Base-by-base conservation (phyloP, 192 early-diverging fungal genomes). In the Kappamyces sp. region DNA sequence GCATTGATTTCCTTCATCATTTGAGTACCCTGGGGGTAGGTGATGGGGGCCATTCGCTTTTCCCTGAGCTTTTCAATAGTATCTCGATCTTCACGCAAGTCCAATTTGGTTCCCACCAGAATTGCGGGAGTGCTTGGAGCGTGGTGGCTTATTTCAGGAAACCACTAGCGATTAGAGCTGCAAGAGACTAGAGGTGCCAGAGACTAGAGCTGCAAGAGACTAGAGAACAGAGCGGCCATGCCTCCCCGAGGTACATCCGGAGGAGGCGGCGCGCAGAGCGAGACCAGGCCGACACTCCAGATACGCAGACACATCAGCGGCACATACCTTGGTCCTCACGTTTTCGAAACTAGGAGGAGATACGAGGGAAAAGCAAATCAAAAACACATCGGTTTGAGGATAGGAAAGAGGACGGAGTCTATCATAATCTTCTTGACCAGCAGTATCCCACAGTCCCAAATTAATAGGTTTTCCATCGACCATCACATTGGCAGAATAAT, bases 401-500 rank as follows among this genome's bases (percentile, higher is more conserved):
- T 98, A 98, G 51, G 92, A 94, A 41, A 98, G 80, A 5, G 95
- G 95, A 57, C 95, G 89, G 52, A 98, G 81, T 47, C 95, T 91
- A 70, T 96, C 95, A 75, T 96, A 96, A 74, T 98, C 95, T 77
- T 98, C 94, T 75, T 98, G 94, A 48, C 94, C 94, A 49, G 94
- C 94, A 2, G 94, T 98, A 81, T 98, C 94, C 93, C 93, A 98
- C 55, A 98, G 82, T 37, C 94, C 94, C 48, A 98, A 74, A 74
- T 91, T 98, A 76, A 98, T 96, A 54, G 93, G 95, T 71, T 94
- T 96, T 60, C 92, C 93, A 70, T 96, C 95, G 3, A 98, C 93
- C 95, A 98, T 98, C 41, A 98, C 91, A 70, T 94, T 96, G 47
- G 93, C 95, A 15, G 91, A 94, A 75, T 98, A 98, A 78, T 98